phyloP scores from a whole-genome alignment of 768 basidiomycete genomes.

The Leccinum arenicola region DNA sequence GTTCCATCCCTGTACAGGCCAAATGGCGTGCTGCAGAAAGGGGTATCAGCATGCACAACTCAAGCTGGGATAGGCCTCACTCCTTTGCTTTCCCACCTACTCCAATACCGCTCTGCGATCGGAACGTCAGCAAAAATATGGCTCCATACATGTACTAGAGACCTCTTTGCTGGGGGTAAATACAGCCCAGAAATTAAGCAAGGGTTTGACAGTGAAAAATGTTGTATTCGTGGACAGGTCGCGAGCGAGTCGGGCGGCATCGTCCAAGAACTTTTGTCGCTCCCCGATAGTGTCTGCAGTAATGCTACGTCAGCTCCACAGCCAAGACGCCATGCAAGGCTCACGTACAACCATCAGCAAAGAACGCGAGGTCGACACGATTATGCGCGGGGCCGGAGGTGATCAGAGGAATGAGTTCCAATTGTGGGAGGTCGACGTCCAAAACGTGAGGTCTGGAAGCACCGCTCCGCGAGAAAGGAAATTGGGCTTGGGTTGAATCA shows the following conservation, averaged over 20 bases:
- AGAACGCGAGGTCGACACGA: slow-evolving; percentile 73
- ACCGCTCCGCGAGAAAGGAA: slow-evolving; percentile 7
- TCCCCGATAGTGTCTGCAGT: slow-evolving; percentile 53
- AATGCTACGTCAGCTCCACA: background rate
- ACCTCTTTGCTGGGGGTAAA: slow-evolving; percentile 77
- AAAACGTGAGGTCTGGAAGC: background rate
- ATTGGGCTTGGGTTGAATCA: slow-evolving; percentile 15
- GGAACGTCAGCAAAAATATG: slow-evolving; percentile 3
- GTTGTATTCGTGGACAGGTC: slow-evolving; percentile 75
- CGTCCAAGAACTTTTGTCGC: slow-evolving; percentile 59
- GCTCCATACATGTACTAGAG: slow-evolving; percentile 21
- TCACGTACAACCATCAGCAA: slow-evolving; percentile 71
- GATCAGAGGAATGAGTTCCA: slow-evolving; percentile 56
- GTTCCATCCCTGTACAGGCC: slow-evolving; percentile 79
- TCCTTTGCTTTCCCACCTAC: slow-evolving; percentile 65
- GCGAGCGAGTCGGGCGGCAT: slow-evolving; percentile 61
- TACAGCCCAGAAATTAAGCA: slow-evolving; percentile 81
- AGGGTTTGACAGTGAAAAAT: slow-evolving; percentile 69
- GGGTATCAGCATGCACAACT: slow-evolving; percentile 1
- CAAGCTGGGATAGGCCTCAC: slow-evolving; percentile 34
- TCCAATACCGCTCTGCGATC: slow-evolving; percentile 61
- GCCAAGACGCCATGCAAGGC: background rate
- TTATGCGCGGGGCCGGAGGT: slow-evolving; percentile 62
- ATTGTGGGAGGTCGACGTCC: slow-evolving; percentile 35
- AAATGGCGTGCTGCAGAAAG: slow-evolving; percentile 56